Evolutionary conservation across 208 protist genomes (phyloP).

Genomic region (Balamuthia mandrillaris): DNA sequence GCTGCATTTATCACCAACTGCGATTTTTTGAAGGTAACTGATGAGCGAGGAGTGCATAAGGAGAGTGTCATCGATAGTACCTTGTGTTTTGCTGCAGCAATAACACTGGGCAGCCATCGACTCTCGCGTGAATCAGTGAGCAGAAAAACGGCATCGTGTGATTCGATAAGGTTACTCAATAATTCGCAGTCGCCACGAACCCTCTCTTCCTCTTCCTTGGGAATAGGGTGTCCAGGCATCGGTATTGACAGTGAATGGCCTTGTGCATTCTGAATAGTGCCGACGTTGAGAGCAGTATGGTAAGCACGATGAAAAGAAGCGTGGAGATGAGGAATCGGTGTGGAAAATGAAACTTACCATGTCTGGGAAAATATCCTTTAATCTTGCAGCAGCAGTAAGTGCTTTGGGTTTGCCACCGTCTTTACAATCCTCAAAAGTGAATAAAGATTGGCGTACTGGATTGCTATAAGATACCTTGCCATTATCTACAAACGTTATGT

Average conservation of each 20-base stretch:
- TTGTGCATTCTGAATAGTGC: not conserved
- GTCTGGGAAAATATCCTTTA: slow-evolving; percentile 84
- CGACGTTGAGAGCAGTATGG: not conserved
- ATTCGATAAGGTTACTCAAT: slow-evolving; percentile 37
- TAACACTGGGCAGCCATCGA: slow-evolving; percentile 93
- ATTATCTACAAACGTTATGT: slow-evolving; percentile 93
- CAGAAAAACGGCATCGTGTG: slow-evolving; percentile 93
- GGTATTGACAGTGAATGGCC: slow-evolving; percentile 81
- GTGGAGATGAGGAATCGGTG: not conserved
- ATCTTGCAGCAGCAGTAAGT: slow-evolving; percentile 78
- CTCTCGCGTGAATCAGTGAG: slow-evolving; percentile 95
- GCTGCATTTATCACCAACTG: slow-evolving; percentile 89
- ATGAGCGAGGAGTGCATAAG: not conserved
- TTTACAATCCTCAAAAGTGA: slow-evolving; percentile 67
- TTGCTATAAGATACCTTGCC: slow-evolving; percentile 93
- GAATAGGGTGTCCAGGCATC: slow-evolving; percentile 93
- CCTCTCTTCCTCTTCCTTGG: slow-evolving; percentile 38
- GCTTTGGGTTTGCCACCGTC: slow-evolving; percentile 79
- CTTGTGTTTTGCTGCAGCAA: slow-evolving; percentile 80
- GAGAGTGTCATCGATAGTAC: slow-evolving; percentile 5
- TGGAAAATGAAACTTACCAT: slow-evolving; percentile 52
- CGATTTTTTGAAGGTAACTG: slow-evolving; percentile 28
- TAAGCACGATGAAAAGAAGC: not conserved
- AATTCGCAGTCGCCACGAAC: slow-evolving; percentile 64
- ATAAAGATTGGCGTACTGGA: slow-evolving; percentile 84